Percentiles rank a stretch among this genome's conserved stretches.
These are phyloP conservation scores for Paecilomyces variotii DNA, from an alignment of 2,329 filamentous ascomycete genomes.

Conservation along the genomic window DNA sequence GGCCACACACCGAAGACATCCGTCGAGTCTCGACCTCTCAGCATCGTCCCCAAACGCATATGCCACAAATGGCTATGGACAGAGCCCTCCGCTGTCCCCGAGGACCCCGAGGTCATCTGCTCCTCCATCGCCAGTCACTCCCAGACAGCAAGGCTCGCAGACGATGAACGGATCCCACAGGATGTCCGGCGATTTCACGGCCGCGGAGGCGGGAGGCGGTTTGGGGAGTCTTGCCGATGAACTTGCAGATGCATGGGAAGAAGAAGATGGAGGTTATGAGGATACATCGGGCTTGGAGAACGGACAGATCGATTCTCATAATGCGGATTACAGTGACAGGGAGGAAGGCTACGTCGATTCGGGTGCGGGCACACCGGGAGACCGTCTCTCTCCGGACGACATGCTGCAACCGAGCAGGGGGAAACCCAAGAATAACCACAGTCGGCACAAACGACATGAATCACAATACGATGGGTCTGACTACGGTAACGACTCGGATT, in stretches of 20 bases:
- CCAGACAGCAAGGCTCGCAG: slow-evolving; percentile 28
- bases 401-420: slow-evolving; percentile 29
- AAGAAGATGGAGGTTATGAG: slow-evolving; percentile 40
- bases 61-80: slow-evolving; percentile 22
- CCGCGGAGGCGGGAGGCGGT: slow-evolving; percentile 33
- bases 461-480: slow-evolving; percentile 51
- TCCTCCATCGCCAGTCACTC: slow-evolving; percentile 31
- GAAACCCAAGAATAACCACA: slow-evolving; percentile 27
- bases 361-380: slow-evolving; percentile 18
- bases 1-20: slow-evolving; percentile 25
- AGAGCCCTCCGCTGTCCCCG: slow-evolving; percentile 25
- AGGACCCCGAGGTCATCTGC: slow-evolving; percentile 27
- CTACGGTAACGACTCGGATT: slow-evolving; percentile 49
- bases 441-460: slow-evolving; percentile 30
- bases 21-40: slow-evolving; percentile 30
- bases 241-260: slow-evolving; percentile 51
- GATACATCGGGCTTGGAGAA: slow-evolving; percentile 32
- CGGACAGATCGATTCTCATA: slow-evolving; percentile 20
- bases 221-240: slow-evolving; percentile 58
- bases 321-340: slow-evolving; percentile 21
- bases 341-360: slow-evolving; percentile 22
- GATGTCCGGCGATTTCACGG: slow-evolving; percentile 33
- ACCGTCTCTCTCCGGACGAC: slow-evolving; percentile 13
- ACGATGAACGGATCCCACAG: slow-evolving; percentile 28
- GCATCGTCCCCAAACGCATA: slow-evolving; percentile 25